Evolutionary conservation across 164 flowering plant genomes (phyloP).

Genomic region (Pachysandra terminalis): DNA sequence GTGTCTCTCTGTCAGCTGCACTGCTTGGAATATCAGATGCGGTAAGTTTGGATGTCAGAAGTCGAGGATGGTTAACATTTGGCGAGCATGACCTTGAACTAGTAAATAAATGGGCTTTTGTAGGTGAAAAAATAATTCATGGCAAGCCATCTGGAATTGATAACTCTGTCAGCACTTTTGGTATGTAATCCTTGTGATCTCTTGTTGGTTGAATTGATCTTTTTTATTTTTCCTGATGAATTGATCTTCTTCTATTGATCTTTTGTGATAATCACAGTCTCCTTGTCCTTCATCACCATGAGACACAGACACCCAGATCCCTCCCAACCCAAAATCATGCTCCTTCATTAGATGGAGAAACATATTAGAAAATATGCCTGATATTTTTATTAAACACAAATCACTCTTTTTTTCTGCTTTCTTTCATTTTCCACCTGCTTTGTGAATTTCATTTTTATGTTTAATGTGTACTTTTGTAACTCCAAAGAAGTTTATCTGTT

Average conservation of each 20-base stretch:
- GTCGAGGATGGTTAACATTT: constrained; percentile 58
- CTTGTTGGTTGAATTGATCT: not conserved
- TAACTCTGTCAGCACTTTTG: constrained; percentile 94
- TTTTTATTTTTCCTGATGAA: not conserved
- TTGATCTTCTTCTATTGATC: not conserved
- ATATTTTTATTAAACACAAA: no score
- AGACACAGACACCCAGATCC: not conserved
- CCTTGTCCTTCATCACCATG: not conserved
- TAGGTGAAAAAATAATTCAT: constrained; percentile 95
- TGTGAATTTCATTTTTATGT: not conserved
- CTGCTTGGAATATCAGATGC: constrained; percentile 59
- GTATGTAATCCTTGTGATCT: constrained; percentile 36
- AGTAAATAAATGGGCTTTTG: constrained; percentile 94
- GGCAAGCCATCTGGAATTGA: constrained; percentile 98
- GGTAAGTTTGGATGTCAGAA: constrained; percentile 37
- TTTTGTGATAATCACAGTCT: not conserved
- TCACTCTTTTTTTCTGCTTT: not conserved
- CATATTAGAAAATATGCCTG: no score
- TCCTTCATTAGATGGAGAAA: no score
- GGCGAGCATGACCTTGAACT: constrained; percentile 63
- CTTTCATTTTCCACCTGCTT: no score
- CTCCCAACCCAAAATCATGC: no score
- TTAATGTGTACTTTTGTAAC: not conserved
- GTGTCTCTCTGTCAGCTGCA: constrained; percentile 90
- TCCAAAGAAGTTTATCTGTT: not conserved